These are phyloP conservation scores for Actinidia arguta DNA, from an alignment of 179 eudicot genomes.

Conservation along the genomic window DNA sequence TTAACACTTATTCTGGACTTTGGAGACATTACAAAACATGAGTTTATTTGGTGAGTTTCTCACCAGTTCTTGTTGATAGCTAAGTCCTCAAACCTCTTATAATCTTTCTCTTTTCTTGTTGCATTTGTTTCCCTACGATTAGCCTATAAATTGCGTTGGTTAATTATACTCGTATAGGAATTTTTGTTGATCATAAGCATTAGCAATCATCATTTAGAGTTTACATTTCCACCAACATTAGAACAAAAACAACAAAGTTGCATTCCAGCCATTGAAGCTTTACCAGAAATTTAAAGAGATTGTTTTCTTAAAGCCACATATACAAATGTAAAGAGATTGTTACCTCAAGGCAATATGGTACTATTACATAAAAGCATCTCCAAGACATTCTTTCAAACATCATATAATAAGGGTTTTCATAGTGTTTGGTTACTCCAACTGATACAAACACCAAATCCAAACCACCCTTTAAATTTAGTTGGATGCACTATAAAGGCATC, in stretches of 20 bases:
- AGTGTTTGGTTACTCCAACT: too few relatives aligned
- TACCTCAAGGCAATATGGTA: not conserved
- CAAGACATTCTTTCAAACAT: too few relatives aligned
- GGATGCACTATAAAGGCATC: too few relatives aligned
- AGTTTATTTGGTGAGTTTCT: not conserved
- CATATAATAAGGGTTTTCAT: too few relatives aligned
- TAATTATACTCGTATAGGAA: not conserved
- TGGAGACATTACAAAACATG: not conserved
- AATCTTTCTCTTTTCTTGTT: not conserved
- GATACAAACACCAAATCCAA: too few relatives aligned
- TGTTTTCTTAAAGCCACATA: too few relatives aligned
- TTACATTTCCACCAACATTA: not conserved
- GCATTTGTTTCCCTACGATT: not conserved
- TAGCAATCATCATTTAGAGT: not conserved
- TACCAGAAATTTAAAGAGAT: not conserved
- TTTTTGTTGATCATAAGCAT: not conserved
- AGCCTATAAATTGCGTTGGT: not conserved
- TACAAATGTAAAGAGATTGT: too few relatives aligned
- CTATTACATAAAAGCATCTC: too few relatives aligned
- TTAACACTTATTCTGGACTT: not conserved
- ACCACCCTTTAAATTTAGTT: too few relatives aligned
- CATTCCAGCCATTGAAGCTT: not conserved
- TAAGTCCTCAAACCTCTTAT: not conserved
- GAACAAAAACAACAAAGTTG: not conserved
- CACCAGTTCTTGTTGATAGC: not conserved